Evolutionary conservation across 257 asterid species (phyloP), one percentile per base, ranked within the genome.

Genomic region (Lithospermum erythrorhizon): DNA sequence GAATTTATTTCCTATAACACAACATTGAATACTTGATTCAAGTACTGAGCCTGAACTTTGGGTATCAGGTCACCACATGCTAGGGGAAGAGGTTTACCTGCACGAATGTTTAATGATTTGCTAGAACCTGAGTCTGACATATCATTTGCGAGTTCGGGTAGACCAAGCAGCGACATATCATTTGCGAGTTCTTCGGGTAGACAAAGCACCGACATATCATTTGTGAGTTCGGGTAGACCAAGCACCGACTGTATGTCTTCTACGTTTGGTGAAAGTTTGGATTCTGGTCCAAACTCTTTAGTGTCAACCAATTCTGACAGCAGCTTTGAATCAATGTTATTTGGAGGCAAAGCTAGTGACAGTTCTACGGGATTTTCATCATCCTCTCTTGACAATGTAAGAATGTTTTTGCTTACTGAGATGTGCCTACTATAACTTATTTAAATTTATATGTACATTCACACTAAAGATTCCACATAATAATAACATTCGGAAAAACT

Each of bases 231-330:
- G 1, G 87, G 73, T 16, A 76, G 94, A 71, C 78, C 85, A 47
- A 89, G 89, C 69, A 63, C 76, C 6, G 95, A 83, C 70, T 69
- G 66, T 21, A 18, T 68, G 17, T 79, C 82, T 13, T 68, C 79
- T 37, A 22, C 68, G 51, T 24, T 76, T 56, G 67, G 48, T 19
- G 95, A 88, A 54, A 45, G 72, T 71, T 5, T 63, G 18, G 84
- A 76, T 54, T 63, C 80, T 0, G 61, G 71, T 13, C 71, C 78
- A 59, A 71, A 73, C 32, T 73, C 89, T 53, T 63, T 79, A 19
- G 49, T 78, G 41, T 89, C 97, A 6, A 65, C 75, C 13, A 83
- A 91, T 76, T 86, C 95, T 6, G 94, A 84, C 0, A 75, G 82
- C 58, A 86, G 95, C 81, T 70, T 71, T 32, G 87, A 82, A 24